Evolutionary conservation across 2,329 filamentous ascomycete genomes (phyloP), one percentile per base, ranked within the genome.

Genomic region (Claviceps monticola): DNA sequence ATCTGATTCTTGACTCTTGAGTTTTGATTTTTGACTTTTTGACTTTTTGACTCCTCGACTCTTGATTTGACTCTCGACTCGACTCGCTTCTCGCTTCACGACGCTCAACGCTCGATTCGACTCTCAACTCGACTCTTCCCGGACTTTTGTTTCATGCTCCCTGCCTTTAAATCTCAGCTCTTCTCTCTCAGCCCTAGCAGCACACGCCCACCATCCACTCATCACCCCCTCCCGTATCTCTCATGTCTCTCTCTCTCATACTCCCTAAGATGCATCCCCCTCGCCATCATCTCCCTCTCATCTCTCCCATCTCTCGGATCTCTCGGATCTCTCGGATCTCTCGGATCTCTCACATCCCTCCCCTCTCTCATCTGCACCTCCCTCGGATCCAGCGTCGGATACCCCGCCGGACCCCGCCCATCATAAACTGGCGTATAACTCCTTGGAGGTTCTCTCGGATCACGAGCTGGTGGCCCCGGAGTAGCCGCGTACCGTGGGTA

Each of bases 401-500:
- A 68, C 1, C 63, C 62, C n/a, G 71, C 72, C 0, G 63, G 67
- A 6, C 66, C 68, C 16, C 72, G 65, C 6, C 53, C 55, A 29
- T 75, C 72, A 51, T 74, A 75, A 4, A 66, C 68, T 3, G 73
- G 72, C 1, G 73, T 74, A 57, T 72, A 75, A 57, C 71, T 74
- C 19, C 73, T 68, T 1, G 64, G 63, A 1, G 68, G 67, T 9
- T 73, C 68, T 55, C 67, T 56, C 7, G 57, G 68, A 53, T 75
- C 73, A 44, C 72, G 67, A 46, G 68, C 64, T 34, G 61, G 64
- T 5, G 71, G 69, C 2, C 62, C 68, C 1, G 73, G 68, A 3
- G 72, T 70, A 14, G 64, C 69, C 8, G 67, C 63, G 55, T 75
- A 75, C 6, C 72, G 68, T 19, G 67, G 56, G 56, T 74, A 76